Evolutionary conservation across 1,139 yeast genomes (phyloP), one percentile per base, ranked within the genome.

Genomic region (Geotrichum cucujoidarum): DNA sequence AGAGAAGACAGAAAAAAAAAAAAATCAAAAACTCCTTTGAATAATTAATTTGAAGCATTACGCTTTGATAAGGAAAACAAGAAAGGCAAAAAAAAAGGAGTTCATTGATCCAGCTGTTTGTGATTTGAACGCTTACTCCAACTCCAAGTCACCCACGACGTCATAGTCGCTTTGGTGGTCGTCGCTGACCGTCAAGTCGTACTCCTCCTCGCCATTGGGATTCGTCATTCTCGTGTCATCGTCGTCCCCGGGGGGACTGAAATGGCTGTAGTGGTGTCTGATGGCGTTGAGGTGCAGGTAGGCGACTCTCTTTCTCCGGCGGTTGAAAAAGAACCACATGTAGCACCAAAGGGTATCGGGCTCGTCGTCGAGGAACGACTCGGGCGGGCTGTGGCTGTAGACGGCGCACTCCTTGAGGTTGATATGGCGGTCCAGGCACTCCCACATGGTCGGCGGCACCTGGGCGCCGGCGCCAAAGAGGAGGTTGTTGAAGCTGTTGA

Each of bases 271-370:
- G 59, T 57, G 55, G 39, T 55, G 62, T 22, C 69, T 55, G 31
- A 55, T 58, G 11, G 71, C 69, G 39, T 64, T 64, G 44, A 83
- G 63, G 60, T 88, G 86, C 27, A 92, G 66, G 62, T 85, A 92
- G 1, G 95, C 88, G 2, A 92, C 97, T 55, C 97, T 76, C 69
- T 90, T 92, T 67, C 85, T 80, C 61, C 87, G 85, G 66, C 87
- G 89, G 68, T 88, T 92, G 68, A 86, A 89, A 46, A 92, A 81
- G 65, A 92, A 92, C 84, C 95, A 92, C 74, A 87, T 87, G 62
- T 83, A 75, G 35, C 92, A 83, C 98, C 98, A 92, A 68, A 85
- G 72, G 1, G 83, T 78, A 44, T 86, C 90, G 34, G 85, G 83
- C 32, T 83, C 86, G 58, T 80, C 82, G 51, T 85, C 83, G 32